Base-by-base conservation (phyloP, 1,139 yeast species). In the Candida sanyaensis region DNA sequence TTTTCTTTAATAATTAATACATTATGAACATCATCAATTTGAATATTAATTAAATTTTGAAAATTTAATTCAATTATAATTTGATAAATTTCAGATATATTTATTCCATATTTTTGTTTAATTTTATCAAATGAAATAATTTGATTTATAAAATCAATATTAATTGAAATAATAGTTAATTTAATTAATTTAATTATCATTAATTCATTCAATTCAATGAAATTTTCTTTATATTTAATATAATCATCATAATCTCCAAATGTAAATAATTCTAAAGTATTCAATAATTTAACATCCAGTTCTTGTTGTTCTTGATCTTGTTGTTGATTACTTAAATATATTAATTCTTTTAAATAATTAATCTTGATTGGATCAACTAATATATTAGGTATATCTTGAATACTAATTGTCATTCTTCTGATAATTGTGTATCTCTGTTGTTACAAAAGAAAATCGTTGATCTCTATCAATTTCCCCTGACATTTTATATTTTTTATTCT, bases 201-300 rank as follows among this genome's bases (percentile, higher is more conserved):
- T 2, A 41, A 51, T 3, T 41, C 41, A 24, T 61, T 54, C 30
- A 63, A 53, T 26, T 41, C 56, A 11, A 61, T 42, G 47, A 41
- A 69, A 17, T 52, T 44, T 0, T 42, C 47, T 13, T 53, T 52
- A 50, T 67, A 57, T 40, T 57, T 50, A 11, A 55, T 37, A 52
- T 70, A 73, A 41, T 66, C 63, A 7, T 55, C 48, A 32, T 61
- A 59, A 41, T 64, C 61, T 2, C 79, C 78, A 55, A 69, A 73
- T 2, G 76, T 60, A 50, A 71, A 73, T 41, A 74, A 60, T 55
- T 74, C 79, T 8, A 70, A 45, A 1, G 71, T 63, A 45, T 64
- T 63, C 17, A 44, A 34, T 31, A 43, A 29, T 32, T 49, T 44
- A 29, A 44, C 40, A n/a, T 43, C 47, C 4, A 46, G 41, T 28